Evolutionary conservation across 495 filamentous ascomycete species (phyloP).

Genomic region (Neurospora tetraspora): DNA sequence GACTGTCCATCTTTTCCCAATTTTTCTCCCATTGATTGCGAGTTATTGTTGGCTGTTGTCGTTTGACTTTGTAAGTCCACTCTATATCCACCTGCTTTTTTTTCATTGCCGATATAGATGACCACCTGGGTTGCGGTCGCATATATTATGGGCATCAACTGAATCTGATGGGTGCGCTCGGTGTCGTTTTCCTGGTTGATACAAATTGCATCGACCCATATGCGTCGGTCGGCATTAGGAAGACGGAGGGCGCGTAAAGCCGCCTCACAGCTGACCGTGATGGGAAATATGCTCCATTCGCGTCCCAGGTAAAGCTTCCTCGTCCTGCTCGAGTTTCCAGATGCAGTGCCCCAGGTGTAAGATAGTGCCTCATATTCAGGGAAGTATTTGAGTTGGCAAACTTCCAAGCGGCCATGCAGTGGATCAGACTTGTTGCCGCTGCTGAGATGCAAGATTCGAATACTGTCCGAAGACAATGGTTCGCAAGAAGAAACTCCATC

Average conservation of each 20-base stretch:
- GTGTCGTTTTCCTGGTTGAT: conserved; percentile 19
- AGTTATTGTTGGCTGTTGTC: not conserved
- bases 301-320: conserved; percentile 12
- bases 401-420: conserved; percentile 7
- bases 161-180: conserved; percentile 18
- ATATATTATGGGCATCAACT: conserved; percentile 24
- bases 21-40: conserved; percentile 2
- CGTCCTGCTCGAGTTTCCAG: conserved; percentile 7
- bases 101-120: conserved; percentile 17
- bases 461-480: conserved; percentile 1
- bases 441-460: conserved; percentile 12
- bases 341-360: conserved; percentile 12
- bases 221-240: conserved; percentile 2
- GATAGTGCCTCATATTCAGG: conserved; percentile 14
- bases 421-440: conserved; percentile 9
- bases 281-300: conserved; percentile 10
- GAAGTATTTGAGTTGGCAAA: conserved; percentile 10
- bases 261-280: conserved; percentile 13
- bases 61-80: not conserved
- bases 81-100: not conserved
- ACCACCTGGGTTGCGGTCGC: conserved; percentile 16
- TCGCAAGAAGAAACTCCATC: not conserved
- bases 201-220: conserved; percentile 26
- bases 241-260: conserved; percentile 11
- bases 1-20: conserved; percentile 8